phyloP scores from a whole-genome alignment of 2,329 filamentous ascomycete genomes.

The Fusarium zealandicum region DNA sequence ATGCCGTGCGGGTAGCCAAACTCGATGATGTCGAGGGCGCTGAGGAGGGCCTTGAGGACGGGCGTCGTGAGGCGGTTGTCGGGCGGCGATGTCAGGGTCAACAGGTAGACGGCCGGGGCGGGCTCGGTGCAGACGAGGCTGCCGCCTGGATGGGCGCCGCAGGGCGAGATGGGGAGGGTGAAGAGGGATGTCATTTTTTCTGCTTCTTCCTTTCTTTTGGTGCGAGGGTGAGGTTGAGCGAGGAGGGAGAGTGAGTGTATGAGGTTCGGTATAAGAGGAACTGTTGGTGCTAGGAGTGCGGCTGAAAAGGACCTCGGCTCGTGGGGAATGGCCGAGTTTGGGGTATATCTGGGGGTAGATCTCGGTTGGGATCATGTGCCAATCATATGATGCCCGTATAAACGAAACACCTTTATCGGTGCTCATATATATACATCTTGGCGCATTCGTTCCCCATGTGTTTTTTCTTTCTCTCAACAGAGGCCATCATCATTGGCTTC shows the following conservation, averaged over 20 bases:
- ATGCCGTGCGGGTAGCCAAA: conserved; percentile 72
- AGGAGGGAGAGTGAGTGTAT: too few relatives aligned
- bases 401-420: too few relatives aligned
- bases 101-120: conserved; percentile 69
- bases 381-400: background rate
- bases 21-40: conserved; percentile 79
- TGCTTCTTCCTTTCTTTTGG: too few relatives aligned
- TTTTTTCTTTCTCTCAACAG: background rate
- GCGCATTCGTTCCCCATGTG: background rate
- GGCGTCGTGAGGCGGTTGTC: conserved; percentile 78
- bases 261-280: conserved; percentile 6
- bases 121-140: conserved; percentile 69
- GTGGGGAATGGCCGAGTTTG: conserved; percentile 6
- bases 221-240: too few relatives aligned
- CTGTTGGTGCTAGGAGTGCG: conserved; percentile 6
- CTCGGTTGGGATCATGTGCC: conserved; percentile 23
- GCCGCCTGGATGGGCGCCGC: conserved; percentile 59
- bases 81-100: conserved; percentile 73
- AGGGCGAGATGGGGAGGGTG: conserved; percentile 61
- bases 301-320: conserved; percentile 34
- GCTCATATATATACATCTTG: background rate
- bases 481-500: background rate
- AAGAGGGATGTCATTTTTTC: conserved; percentile 43
- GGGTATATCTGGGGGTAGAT: conserved; percentile 1
- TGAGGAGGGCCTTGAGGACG: conserved; percentile 71